phyloP scores from a whole-genome alignment of 2,329 filamentous ascomycete genomes.

The Colletotrichum scovillei region DNA sequence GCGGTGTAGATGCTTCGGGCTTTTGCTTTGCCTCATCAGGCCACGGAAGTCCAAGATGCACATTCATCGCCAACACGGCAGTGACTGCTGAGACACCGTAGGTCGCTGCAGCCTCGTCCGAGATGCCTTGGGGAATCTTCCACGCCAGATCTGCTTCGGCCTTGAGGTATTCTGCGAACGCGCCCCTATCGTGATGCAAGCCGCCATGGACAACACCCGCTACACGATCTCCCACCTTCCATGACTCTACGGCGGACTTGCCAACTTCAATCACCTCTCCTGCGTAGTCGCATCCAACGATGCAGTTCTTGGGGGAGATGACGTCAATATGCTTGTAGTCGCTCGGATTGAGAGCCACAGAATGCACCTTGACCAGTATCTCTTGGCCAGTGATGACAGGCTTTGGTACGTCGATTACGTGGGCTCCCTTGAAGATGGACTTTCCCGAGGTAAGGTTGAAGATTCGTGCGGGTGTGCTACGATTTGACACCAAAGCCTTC shows the following conservation, averaged over 20 bases:
- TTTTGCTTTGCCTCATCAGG: not conserved
- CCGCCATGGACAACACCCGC: slow-evolving; percentile 41
- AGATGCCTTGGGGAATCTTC: slow-evolving; percentile 39
- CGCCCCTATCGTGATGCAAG: slow-evolving; percentile 39
- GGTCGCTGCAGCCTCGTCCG: slow-evolving; percentile 41
- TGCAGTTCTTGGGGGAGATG: slow-evolving; percentile 42
- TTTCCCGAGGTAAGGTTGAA: slow-evolving; percentile 35
- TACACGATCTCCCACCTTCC: slow-evolving; percentile 42
- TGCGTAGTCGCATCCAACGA: slow-evolving; percentile 45
- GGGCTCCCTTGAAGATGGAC: slow-evolving; percentile 34
- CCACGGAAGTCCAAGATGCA: slow-evolving; percentile 40
- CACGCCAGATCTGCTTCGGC: slow-evolving; percentile 39
- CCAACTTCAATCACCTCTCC: slow-evolving; percentile 47
- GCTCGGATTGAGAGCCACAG: slow-evolving; percentile 47
- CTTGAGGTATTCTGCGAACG: slow-evolving; percentile 43
- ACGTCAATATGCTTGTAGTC: slow-evolving; percentile 46
- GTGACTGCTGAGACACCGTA: slow-evolving; percentile 44
- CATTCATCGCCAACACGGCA: slow-evolving; percentile 40
- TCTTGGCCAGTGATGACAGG: slow-evolving; percentile 31
- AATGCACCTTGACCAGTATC: slow-evolving; percentile 43
- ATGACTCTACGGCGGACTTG: not conserved
- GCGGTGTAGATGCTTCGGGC: not conserved
- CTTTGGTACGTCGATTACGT: not conserved
- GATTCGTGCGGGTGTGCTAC: slow-evolving; percentile 9
- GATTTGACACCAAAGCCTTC: slow-evolving; percentile 37